Base-by-base conservation (phyloP, 2,329 filamentous ascomycete genomes). In the Talaromyces marneffei region DNA sequence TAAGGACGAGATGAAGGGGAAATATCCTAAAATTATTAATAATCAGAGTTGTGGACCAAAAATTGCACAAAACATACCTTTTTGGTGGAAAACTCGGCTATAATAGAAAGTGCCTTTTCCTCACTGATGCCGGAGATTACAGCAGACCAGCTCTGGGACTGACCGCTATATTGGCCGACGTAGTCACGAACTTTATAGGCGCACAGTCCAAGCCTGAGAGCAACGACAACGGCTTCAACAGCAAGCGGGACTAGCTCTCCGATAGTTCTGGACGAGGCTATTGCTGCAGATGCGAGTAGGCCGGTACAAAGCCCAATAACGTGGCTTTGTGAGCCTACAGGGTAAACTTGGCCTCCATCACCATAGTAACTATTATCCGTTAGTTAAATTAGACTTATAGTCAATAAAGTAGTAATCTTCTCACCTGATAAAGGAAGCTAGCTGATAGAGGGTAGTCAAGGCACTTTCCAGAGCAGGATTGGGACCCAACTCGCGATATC, bases 1-100 rank as follows among this genome's bases (percentile, higher is more conserved):
- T 85, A 86, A 2, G 83, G 82, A 64, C 77, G 80, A 61, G 75
- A 80, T 48, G 82, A 79, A 18, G 73, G 72, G 44, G 82, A 74
- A 62, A 84, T 81, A 40, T 75, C 77, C 69, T 75, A 37, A 8
- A 25, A 62, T 61, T 65, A 65, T 57, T n/a, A 64, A 29, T 27
- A 48, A 42, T 23, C 37, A 33, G 31, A 12, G 10, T 9, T n/a
- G 29, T 33, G 4, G 2, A n/a, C 18, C 6, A 53, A 10, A 20
- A n/a, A 12, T 25, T 2, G 14, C 8, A 25, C 23, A 4, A 14
- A 14, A 65, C 70, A 66, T 59, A 74, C 72, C 61, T 69, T 70
- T 16, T 65, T 57, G 23, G 44, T 44, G 5, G 63, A 67, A 50
- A 70, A 73, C 14, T 64, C 54, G 2, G 64, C 39, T 23, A 75